phyloP scores from a whole-genome alignment of 2,329 filamentous ascomycete species.

The Zopfia rhizophila region DNA sequence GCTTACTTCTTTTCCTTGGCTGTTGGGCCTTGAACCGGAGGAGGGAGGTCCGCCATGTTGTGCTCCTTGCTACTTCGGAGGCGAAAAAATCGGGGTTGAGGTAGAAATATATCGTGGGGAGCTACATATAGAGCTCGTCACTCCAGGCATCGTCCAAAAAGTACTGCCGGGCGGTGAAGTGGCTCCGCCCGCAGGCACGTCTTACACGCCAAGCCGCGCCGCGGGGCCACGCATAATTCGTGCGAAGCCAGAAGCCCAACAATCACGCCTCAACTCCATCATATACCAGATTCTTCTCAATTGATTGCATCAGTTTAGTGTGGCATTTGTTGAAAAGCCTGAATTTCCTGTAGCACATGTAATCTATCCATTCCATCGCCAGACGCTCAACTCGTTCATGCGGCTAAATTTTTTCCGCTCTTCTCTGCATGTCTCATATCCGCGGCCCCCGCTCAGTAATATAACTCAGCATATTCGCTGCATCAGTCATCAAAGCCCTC shows the following conservation, averaged over 20 bases:
- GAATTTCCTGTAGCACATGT: neutral
- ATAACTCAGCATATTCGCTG: constrained; percentile 36
- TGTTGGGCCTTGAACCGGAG: constrained; percentile 53
- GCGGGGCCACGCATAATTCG: too few relatives aligned
- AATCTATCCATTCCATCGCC: neutral
- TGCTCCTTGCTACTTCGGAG: constrained; percentile 5
- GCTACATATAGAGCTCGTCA: neutral
- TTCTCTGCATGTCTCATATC: constrained; percentile 1
- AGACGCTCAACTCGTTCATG: constrained; percentile 24
- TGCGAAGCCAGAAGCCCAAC: too few relatives aligned
- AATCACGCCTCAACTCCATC: too few relatives aligned
- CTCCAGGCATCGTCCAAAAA: constrained; percentile 21
- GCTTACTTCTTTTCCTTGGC: constrained; percentile 63
- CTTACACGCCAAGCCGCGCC: neutral
- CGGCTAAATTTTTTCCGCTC: constrained; percentile 15
- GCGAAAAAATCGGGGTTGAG: constrained; percentile 2
- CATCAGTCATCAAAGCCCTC: constrained; percentile 41
- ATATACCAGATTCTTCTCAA: too few relatives aligned
- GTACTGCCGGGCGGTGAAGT: constrained; percentile 30
- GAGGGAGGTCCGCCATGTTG: constrained; percentile 50
- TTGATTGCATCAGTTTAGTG: too few relatives aligned
- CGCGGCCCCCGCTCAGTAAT: constrained; percentile 21
- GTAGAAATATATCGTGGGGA: neutral
- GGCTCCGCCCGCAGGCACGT: constrained; percentile 3
- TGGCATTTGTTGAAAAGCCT: too few relatives aligned